Conservation (phyloP, 805 yeast species). For the Jamesozyma hellenica region DNA sequence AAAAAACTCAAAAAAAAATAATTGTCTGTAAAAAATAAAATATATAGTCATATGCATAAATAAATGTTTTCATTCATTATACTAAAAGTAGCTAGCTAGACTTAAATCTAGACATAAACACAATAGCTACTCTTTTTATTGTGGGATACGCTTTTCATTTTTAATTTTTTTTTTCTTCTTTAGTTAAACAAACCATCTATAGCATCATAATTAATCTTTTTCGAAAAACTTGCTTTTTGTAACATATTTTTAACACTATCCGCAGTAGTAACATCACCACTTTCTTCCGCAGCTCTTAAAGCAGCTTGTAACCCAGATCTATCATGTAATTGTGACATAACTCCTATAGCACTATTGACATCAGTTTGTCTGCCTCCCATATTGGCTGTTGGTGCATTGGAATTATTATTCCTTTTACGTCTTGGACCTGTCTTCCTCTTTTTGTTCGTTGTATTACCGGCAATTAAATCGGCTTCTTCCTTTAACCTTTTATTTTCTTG, state of each 20-base stretch:
- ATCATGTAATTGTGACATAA: conserved; percentile 16
- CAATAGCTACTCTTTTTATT: too few relatives aligned
- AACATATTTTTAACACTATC: conserved; percentile 74
- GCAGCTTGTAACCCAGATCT: conserved; percentile 34
- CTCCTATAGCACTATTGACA: conserved; percentile 15
- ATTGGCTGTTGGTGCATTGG: background rate
- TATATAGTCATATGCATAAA: too few relatives aligned
- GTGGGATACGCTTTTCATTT: background rate
- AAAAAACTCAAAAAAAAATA: too few relatives aligned
- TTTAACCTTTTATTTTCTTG: conserved; percentile 80
- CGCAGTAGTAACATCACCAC: conserved; percentile 46
- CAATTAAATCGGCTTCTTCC: conserved; percentile 74
- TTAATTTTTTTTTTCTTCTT: too few relatives aligned
- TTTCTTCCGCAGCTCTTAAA: conserved; percentile 28
- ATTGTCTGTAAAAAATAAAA: too few relatives aligned
- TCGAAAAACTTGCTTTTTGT: conserved; percentile 65
- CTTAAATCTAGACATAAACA: too few relatives aligned
- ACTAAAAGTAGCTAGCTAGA: too few relatives aligned
- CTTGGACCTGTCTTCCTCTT: conserved; percentile 30
- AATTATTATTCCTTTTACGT: conserved; percentile 12
- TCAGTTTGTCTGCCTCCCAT: conserved; percentile 6
- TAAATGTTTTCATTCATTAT: too few relatives aligned
- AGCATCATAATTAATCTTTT: conserved; percentile 83
- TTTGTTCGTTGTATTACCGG: conserved; percentile 60
- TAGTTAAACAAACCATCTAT: conserved; percentile 42